phyloP scores from a whole-genome alignment of 2,329 filamentous ascomycete species.

The Trichoderma asperellum region DNA sequence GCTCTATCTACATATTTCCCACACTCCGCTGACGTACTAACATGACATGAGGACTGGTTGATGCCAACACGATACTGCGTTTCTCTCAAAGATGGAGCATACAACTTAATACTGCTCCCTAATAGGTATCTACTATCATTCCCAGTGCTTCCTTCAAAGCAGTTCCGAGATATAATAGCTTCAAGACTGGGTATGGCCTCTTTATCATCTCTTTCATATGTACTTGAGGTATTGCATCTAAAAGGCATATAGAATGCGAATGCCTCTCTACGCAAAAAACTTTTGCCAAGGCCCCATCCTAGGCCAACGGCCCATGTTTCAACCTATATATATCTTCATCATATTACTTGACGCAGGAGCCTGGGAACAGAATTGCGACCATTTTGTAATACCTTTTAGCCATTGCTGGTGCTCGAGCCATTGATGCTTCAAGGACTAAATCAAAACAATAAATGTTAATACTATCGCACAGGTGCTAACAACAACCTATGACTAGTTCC shows the following conservation, averaged over 20 bases:
- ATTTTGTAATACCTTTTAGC: no score
- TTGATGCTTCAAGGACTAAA: no score
- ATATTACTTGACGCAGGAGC: no score
- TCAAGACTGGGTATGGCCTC: background rate
- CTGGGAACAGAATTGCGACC: no score
- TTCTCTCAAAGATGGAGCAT: background rate
- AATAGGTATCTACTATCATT: background rate
- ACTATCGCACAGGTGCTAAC: background rate
- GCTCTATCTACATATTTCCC: background rate
- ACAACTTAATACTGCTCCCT: no score
- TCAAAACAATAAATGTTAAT: background rate
- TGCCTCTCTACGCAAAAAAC: background rate
- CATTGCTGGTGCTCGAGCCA: no score
- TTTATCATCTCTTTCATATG: background rate
- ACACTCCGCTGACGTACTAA: background rate
- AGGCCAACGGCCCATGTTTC: no score
- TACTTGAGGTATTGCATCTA: background rate
- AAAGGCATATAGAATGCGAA: background rate
- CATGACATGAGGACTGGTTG: background rate
- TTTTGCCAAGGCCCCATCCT: no score
- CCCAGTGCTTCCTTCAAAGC: background rate
- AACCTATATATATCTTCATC: no score
- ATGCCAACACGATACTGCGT: background rate
- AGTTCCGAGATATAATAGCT: background rate
- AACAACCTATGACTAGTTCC: background rate